phyloP scores from a whole-genome alignment of 768 basidiomycete species.

The Scleroderma citrinum region DNA sequence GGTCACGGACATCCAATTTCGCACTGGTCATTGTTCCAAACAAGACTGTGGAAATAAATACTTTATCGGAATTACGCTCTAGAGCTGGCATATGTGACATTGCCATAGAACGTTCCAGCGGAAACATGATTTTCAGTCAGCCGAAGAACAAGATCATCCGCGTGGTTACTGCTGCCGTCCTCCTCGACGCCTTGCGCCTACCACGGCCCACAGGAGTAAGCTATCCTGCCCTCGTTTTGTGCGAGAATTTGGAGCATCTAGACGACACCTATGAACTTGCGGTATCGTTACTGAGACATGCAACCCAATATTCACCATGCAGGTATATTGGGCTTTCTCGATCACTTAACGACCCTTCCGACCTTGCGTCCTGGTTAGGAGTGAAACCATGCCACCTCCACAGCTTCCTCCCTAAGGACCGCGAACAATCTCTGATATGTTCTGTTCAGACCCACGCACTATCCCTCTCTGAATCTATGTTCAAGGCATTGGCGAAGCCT shows the following conservation, averaged over 20 bases:
- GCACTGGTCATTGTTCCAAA: slow-evolving; percentile 61
- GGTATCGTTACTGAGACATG: slow-evolving; percentile 64
- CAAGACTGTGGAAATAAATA: slow-evolving; percentile 49
- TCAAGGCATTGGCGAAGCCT: slow-evolving; percentile 91
- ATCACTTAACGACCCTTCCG: slow-evolving; percentile 75
- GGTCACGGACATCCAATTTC: slow-evolving; percentile 41
- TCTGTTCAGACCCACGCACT: slow-evolving; percentile 77
- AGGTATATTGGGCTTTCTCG: slow-evolving; percentile 74
- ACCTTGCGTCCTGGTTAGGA: slow-evolving; percentile 80
- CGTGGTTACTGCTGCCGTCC: slow-evolving; percentile 48
- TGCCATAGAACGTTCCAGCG: slow-evolving; percentile 28
- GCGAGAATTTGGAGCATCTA: slow-evolving; percentile 82
- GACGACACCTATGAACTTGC: slow-evolving; percentile 78
- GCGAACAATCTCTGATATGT: slow-evolving; percentile 71
- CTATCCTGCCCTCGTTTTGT: slow-evolving; percentile 62
- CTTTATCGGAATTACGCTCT: slow-evolving; percentile 45
- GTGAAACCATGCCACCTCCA: slow-evolving; percentile 59
- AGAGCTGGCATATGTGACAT: slow-evolving; percentile 36
- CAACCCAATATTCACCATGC: slow-evolving; percentile 53
- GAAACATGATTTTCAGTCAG: slow-evolving; percentile 27
- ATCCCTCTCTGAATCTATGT: slow-evolving; percentile 77
- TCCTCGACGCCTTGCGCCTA: slow-evolving; percentile 35
- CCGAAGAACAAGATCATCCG: slow-evolving; percentile 44
- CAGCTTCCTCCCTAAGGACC: slow-evolving; percentile 76
- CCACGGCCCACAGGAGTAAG: slow-evolving; percentile 16